Conservation (phyloP, 768 basidiomycete genomes). For the Tulasnella sp. region DNA sequence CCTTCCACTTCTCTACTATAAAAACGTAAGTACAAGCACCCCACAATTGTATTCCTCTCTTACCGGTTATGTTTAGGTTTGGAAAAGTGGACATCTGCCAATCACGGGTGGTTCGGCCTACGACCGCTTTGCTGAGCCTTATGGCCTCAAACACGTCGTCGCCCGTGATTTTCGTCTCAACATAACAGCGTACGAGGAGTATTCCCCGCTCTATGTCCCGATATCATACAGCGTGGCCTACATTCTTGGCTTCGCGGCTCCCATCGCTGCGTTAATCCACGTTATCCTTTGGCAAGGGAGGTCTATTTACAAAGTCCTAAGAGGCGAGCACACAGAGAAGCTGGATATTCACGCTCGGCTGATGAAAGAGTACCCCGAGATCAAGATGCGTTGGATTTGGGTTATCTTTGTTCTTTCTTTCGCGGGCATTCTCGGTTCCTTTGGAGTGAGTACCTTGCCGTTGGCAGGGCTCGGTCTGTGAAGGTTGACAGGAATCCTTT, state of each 20-base stretch:
- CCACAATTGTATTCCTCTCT: slow-evolving; percentile 29
- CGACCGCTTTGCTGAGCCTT: slow-evolving; percentile 43
- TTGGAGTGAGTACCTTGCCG: slow-evolving; percentile 35
- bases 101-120: slow-evolving; percentile 39
- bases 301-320: slow-evolving; percentile 36
- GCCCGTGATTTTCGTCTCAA: slow-evolving; percentile 37
- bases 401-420: slow-evolving; percentile 40
- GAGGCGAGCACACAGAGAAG: slow-evolving; percentile 37
- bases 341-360: slow-evolving; percentile 48
- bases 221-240: slow-evolving; percentile 42
- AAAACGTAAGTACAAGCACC: slow-evolving; percentile 60
- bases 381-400: slow-evolving; percentile 42
- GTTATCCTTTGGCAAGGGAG: slow-evolving; percentile 44
- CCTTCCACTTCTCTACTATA: slow-evolving; percentile 85
- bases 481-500: neutral
- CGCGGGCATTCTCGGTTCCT: slow-evolving; percentile 36
- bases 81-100: slow-evolving; percentile 44
- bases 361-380: slow-evolving; percentile 45
- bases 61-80: slow-evolving; percentile 33
- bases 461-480: neutral
- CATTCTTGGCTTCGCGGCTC: slow-evolving; percentile 40
- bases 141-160: slow-evolving; percentile 42
- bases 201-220: slow-evolving; percentile 47
- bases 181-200: slow-evolving; percentile 41
- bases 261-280: slow-evolving; percentile 42